These are phyloP conservation scores for Penicillium waksmanii DNA, from an alignment of 495 filamentous ascomycete species.

Conservation along the genomic window DNA sequence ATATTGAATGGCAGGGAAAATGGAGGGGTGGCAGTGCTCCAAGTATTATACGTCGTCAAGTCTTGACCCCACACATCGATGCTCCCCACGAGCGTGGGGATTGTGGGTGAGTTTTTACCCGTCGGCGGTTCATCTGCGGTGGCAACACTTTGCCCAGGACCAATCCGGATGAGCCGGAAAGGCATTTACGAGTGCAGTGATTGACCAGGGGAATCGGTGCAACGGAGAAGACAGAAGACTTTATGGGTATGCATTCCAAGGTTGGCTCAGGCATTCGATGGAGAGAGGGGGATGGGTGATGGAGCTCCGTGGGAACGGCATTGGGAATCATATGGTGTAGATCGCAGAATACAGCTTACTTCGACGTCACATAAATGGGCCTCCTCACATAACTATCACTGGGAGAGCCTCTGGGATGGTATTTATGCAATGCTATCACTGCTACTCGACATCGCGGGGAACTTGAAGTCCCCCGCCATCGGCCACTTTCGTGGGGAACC, in stretches of 20 bases:
- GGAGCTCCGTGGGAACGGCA: constrained; percentile 5
- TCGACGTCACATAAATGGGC: no score
- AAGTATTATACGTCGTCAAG: constrained; percentile 19
- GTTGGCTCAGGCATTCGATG: no score
- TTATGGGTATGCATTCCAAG: background rate
- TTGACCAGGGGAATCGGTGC: background rate
- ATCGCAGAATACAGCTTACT: no score
- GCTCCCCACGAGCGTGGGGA: constrained; percentile 35
- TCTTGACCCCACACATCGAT: constrained; percentile 25
- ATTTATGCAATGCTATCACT: no score
- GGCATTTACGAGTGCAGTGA: constrained; percentile 14
- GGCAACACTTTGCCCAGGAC: constrained; percentile 4
- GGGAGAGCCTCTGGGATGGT: no score
- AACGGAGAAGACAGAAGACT: background rate
- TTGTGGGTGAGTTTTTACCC: constrained; percentile 32
- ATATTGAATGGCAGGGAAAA: background rate
- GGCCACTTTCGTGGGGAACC: no score
- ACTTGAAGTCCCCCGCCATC: no score
- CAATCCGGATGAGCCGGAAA: constrained; percentile 24
- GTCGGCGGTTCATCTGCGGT: constrained; percentile 1
- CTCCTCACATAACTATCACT: no score
- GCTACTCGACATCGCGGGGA: no score
- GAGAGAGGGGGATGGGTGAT: background rate
- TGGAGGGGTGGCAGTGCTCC: background rate
- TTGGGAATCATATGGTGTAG: no score